Evolutionary conservation across 441 rosid species (phyloP), one percentile per base, ranked within the genome.

Genomic region (Populus hybrid): DNA sequence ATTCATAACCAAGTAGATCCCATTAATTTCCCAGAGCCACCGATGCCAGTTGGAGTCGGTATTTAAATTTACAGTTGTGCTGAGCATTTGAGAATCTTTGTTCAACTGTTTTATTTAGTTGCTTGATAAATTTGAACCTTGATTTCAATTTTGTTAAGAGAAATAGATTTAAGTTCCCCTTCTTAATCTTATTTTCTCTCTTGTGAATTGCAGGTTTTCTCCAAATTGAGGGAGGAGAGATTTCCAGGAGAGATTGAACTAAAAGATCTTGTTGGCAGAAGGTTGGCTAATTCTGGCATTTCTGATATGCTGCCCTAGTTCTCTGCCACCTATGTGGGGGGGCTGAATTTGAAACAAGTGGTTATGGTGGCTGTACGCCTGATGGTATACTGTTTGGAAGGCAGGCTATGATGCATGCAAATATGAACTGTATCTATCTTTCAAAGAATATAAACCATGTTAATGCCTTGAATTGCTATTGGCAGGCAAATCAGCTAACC

Each of bases 181-280:
- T 38, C 35, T 71, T 18, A 38, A 31, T 7, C 3, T 6, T 6
- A 26, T 40, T 36, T 4, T 7, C 28, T 20, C 10, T 11, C 31
- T 38, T 53, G 36, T 69, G 1, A 64, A 8, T 83, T 79, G 66
- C 81, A 93, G 99, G 93, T 93, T 70, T 93, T 87, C 88, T 94
- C 99, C 28, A 94, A 93, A 72, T 81, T 90, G 84, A 85, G 81
- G 84, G 93, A 90, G 82, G 93, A 89, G 72, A 90, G 97, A 76
- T 93, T 93, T 77, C 98, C 97, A 0, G 95, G 98, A 20, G 97
- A 93, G 83, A 92, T 93, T 33, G 98, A 93, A 82, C 78, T 93
- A 64, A 88, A 87, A 81, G 97, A 94, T 80, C 81, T 90, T 64
- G 83, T 93, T 56, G 82, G 87, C 40, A 88, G 78, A 81, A 83